Evolutionary conservation across 805 yeast species (phyloP).

Genomic region (Pichia nanzhaoensis): DNA sequence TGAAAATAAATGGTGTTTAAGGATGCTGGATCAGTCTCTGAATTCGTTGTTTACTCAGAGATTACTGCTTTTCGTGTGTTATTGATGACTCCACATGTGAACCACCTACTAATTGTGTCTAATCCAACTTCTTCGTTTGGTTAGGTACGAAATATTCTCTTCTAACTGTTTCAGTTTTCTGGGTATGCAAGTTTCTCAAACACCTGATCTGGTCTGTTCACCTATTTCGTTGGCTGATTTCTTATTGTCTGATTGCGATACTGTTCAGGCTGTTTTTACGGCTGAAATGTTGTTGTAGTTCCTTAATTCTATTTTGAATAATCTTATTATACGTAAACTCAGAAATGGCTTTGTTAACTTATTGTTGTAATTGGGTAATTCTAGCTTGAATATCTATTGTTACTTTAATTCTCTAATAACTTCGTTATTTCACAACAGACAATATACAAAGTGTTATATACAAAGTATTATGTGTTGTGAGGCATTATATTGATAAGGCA

Average conservation of each 20-base stretch:
- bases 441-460: too few relatives aligned
- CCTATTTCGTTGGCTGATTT: constrained; percentile 1
- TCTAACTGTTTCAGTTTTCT: background rate
- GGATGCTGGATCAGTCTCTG: background rate
- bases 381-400: too few relatives aligned
- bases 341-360: too few relatives aligned
- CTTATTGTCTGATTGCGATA: background rate
- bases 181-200: constrained; percentile 4
- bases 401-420: too few relatives aligned
- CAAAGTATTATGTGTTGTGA: too few relatives aligned
- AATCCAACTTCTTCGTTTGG: background rate
- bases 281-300: background rate
- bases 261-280: background rate
- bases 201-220: background rate
- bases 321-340: background rate
- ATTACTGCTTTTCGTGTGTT: background rate
- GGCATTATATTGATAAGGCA: too few relatives aligned
- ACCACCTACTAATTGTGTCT: constrained; percentile 1
- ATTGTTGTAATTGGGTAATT: too few relatives aligned
- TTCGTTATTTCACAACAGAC: too few relatives aligned
- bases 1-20: background rate
- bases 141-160: background rate
- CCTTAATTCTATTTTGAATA: background rate
- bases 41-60: constrained; percentile 1
- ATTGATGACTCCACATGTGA: constrained; percentile 1